A percentile compares a stretch with the other conserved stretches of the same genome.
phyloP scores from a whole-genome alignment of 2,329 filamentous ascomycete species.

The Penicillium nordicum region DNA sequence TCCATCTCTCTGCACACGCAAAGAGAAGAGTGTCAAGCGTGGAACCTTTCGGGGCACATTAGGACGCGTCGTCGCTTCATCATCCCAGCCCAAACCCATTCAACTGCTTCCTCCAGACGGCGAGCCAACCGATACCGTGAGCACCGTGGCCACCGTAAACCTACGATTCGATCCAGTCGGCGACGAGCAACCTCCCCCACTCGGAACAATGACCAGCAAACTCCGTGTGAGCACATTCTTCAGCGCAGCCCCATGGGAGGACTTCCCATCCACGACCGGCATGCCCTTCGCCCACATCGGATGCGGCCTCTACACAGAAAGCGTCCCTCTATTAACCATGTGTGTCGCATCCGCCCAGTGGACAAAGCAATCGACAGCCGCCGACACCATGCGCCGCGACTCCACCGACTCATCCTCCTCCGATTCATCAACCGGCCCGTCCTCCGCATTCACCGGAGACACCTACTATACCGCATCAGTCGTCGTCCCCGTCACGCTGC shows the following conservation, averaged over 20 bases:
- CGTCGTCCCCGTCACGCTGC: slow-evolving; percentile 61
- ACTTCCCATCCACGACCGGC: slow-evolving; percentile 46
- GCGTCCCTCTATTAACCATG: slow-evolving; percentile 52
- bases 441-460: slow-evolving; percentile 32
- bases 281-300: slow-evolving; percentile 41
- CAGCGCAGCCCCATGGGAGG: slow-evolving; percentile 49
- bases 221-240: slow-evolving; percentile 59
- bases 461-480: slow-evolving; percentile 61
- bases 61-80: slow-evolving; percentile 56
- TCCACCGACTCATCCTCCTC: slow-evolving; percentile 41
- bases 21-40: slow-evolving; percentile 59
- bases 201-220: slow-evolving; percentile 53
- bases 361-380: slow-evolving; percentile 45
- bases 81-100: slow-evolving; percentile 57
- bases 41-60: slow-evolving; percentile 57
- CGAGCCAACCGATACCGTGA: slow-evolving; percentile 41
- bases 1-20: slow-evolving; percentile 51
- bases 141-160: slow-evolving; percentile 54
- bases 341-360: slow-evolving; percentile 58
- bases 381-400: slow-evolving; percentile 29
- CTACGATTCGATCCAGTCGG: slow-evolving; percentile 60
- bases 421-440: slow-evolving; percentile 5
- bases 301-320: slow-evolving; percentile 53
- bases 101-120: slow-evolving; percentile 45
- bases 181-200: slow-evolving; percentile 51